Conservation (phyloP, 495 filamentous ascomycete genomes). For the Penicillium paradoxum region DNA sequence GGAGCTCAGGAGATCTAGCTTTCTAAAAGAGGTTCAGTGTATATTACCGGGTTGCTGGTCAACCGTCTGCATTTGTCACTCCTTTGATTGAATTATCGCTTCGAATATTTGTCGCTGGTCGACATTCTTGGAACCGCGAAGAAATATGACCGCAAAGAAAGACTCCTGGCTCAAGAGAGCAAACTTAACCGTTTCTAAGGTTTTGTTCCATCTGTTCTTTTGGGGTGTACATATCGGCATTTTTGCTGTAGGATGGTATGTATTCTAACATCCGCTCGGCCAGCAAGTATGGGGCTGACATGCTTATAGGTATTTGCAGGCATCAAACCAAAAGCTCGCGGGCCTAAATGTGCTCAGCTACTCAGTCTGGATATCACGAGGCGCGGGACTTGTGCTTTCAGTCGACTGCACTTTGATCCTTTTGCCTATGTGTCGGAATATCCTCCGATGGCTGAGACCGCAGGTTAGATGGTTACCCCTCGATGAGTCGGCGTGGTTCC, state of each 20-base stretch:
- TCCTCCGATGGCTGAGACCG: constrained; percentile 77
- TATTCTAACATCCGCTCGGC: neutral
- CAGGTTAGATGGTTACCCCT: constrained; percentile 85
- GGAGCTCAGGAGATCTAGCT: neutral
- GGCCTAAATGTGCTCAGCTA: constrained; percentile 75
- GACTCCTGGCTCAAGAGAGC: constrained; percentile 34
- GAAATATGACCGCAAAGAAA: constrained; percentile 14
- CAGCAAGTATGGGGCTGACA: constrained; percentile 21
- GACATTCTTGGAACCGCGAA: constrained; percentile 6
- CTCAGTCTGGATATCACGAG: constrained; percentile 95
- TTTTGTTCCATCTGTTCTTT: constrained; percentile 81
- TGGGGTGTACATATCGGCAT: constrained; percentile 76
- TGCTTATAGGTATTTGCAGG: constrained; percentile 68
- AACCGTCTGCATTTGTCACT: constrained; percentile 22
- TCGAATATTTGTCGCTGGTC: constrained; percentile 19
- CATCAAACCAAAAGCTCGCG: constrained; percentile 56
- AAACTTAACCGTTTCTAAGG: constrained; percentile 60
- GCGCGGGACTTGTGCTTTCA: constrained; percentile 76
- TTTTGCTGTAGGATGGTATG: constrained; percentile 86
- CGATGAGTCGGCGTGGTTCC: constrained; percentile 95
- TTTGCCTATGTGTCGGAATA: constrained; percentile 89
- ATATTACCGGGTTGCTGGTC: constrained; percentile 23
- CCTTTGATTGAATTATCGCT: constrained; percentile 11
- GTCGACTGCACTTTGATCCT: constrained; percentile 85
- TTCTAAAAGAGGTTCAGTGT: neutral